Percentiles rank a stretch among this genome's conserved stretches.
Conservation (phyloP, 2,329 filamentous ascomycete species). For the Alternaria metachromatica region DNA sequence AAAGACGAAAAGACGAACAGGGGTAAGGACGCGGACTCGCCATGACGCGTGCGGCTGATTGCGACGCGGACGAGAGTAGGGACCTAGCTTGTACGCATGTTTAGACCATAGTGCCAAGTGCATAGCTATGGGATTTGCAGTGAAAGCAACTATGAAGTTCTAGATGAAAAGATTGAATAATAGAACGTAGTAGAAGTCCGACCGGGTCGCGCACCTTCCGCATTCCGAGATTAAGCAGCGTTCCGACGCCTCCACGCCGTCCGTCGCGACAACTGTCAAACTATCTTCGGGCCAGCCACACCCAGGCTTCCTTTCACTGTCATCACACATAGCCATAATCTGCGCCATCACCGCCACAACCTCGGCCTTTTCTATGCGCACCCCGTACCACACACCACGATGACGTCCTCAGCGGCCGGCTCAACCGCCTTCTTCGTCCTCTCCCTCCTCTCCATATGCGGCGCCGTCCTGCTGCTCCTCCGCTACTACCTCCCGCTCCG, state of each 20-base stretch:
- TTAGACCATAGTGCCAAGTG: not conserved
- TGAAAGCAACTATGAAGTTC: not conserved
- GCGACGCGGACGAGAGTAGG: constrained; percentile 7
- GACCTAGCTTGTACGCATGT: constrained; percentile 1
- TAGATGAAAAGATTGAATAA: not conserved
- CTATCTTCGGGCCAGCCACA: not conserved
- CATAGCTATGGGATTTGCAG: not conserved
- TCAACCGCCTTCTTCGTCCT: constrained; percentile 80
- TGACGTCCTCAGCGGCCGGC: constrained; percentile 69
- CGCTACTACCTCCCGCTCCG: constrained; percentile 91
- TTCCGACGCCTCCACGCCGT: constrained; percentile 20
- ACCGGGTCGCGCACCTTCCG: constrained; percentile 23
- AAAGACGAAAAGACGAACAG: constrained; percentile 4
- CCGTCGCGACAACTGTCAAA: constrained; percentile 9
- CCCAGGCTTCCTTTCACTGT: constrained; percentile 1
- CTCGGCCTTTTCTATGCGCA: constrained; percentile 20
- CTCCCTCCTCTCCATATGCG: constrained; percentile 75
- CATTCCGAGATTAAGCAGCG: constrained; percentile 19
- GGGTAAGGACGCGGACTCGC: not conserved
- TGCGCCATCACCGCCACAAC: not conserved
- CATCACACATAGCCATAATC: constrained; percentile 5
- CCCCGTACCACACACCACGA: constrained; percentile 25
- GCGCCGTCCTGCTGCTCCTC: constrained; percentile 81
- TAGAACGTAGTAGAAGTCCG: not conserved
- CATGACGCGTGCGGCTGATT: constrained; percentile 11